Evolutionary conservation across 129 eudicot species (phyloP).

Genomic region (Artemisia argyi): DNA sequence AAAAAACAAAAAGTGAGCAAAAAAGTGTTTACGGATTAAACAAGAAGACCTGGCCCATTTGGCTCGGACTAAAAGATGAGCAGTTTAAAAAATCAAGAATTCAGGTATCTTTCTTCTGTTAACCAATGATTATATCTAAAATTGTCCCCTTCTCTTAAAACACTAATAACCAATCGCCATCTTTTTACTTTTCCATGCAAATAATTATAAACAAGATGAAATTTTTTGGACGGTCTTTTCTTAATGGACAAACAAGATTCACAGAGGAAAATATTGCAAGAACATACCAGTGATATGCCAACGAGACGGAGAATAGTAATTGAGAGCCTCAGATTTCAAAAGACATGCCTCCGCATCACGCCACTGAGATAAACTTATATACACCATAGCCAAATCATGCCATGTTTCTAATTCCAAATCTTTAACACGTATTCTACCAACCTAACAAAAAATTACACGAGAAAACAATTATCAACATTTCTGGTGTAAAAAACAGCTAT

Average conservation of each 20-base stretch:
- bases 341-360: conserved; percentile 81
- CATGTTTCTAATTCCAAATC: conserved; percentile 79
- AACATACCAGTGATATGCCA: conserved; percentile 74
- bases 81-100: too few relatives aligned
- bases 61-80: too few relatives aligned
- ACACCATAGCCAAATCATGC: conserved; percentile 79
- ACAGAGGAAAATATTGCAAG: not conserved
- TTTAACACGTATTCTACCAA: conserved; percentile 30
- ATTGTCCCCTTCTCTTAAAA: too few relatives aligned
- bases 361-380: conserved; percentile 71
- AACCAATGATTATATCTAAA: too few relatives aligned
- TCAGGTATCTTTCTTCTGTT: too few relatives aligned
- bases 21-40: not conserved
- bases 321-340: conserved; percentile 60
- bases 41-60: too few relatives aligned
- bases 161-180: too few relatives aligned
- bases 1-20: too few relatives aligned
- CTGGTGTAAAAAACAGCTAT: conserved; percentile 14
- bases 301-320: conserved; percentile 59
- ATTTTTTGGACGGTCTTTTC: not conserved
- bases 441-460: conserved; percentile 39
- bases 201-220: too few relatives aligned
- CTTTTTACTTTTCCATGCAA: too few relatives aligned
- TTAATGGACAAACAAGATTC: not conserved
- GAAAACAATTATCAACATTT: not conserved